A percentile compares a stretch with the other conserved stretches of the same genome.
Evolutionary conservation across 495 filamentous ascomycete genomes (phyloP).

Genomic region (Sordaria brevicollis): DNA sequence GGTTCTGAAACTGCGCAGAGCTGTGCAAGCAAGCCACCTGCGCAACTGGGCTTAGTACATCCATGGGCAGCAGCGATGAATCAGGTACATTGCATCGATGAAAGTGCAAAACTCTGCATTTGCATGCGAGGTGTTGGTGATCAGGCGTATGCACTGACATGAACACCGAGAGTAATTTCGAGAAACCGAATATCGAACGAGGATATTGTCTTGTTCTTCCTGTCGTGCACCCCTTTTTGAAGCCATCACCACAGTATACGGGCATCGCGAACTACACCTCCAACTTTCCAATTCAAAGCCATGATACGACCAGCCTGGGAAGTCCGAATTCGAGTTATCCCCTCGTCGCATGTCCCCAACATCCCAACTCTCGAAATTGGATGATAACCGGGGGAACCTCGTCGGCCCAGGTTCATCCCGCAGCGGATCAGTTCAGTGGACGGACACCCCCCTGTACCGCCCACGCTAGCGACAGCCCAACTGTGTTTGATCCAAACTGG

Average conservation of each 20-base stretch:
- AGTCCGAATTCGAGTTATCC: accelerated
- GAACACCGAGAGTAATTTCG: no score
- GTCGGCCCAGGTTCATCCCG: neutral
- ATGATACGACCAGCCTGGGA: no score
- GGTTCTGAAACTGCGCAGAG: neutral
- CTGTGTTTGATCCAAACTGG: neutral
- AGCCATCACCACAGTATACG: no score
- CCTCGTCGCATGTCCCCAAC: neutral
- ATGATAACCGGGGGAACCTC: neutral
- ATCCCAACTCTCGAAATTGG: neutral
- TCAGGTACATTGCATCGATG: no score
- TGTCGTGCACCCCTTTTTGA: no score
- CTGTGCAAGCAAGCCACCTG: neutral
- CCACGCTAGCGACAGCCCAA: neutral
- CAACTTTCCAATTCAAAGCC: neutral
- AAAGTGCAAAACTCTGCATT: no score
- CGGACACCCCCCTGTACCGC: neutral
- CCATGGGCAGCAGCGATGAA: no score
- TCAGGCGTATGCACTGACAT: no score
- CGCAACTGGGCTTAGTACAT: no score
- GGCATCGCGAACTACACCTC: neutral
- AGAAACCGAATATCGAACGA: no score
- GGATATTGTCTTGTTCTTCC: no score
- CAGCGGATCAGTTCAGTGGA: neutral
- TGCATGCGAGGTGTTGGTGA: no score